Evolutionary conservation across 1,139 yeast genomes (phyloP).

Genomic region (Barnettozyma hawaiiensis): DNA sequence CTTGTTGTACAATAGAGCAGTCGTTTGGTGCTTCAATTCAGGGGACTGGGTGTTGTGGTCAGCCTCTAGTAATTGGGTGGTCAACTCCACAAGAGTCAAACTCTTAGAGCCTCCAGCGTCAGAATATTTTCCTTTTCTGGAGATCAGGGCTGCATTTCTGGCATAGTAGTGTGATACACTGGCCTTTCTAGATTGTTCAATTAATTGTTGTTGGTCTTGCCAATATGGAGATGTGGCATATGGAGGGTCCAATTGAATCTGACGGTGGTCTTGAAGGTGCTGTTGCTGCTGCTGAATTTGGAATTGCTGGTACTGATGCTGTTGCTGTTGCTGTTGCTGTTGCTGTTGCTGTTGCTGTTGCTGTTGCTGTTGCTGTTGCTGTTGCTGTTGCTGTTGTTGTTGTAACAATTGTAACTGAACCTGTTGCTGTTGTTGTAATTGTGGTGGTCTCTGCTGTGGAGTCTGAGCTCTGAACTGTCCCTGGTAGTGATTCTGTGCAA

Average conservation of each 20-base stretch:
- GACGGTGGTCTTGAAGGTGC: conserved; percentile 32
- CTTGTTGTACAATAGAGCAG: conserved; percentile 53
- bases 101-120: conserved; percentile 28
- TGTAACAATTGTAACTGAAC: conserved; percentile 7
- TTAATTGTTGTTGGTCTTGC: conserved; percentile 85
- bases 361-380: conserved; percentile 29
- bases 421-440: conserved; percentile 26
- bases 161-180: conserved; percentile 84
- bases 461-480: conserved; percentile 29
- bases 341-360: conserved; percentile 25
- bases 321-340: conserved; percentile 27
- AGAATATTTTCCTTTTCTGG: conserved; percentile 43
- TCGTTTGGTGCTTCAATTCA: conserved; percentile 19
- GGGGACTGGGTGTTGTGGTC: conserved; percentile 39
- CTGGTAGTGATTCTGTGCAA: conserved; percentile 36
- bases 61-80: conserved; percentile 43
- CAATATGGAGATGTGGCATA: conserved; percentile 55
- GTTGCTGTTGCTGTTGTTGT: conserved; percentile 29
- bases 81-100: conserved; percentile 49
- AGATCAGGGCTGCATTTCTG: conserved; percentile 82
- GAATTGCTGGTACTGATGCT: conserved; percentile 22
- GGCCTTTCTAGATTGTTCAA: conserved; percentile 70
- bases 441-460: conserved; percentile 32
- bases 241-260: conserved; percentile 39
- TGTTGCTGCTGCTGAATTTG: conserved; percentile 27